Evolutionary conservation across 2,329 filamentous ascomycete species (phyloP).

Genomic region (Cryphonectria radicalis): DNA sequence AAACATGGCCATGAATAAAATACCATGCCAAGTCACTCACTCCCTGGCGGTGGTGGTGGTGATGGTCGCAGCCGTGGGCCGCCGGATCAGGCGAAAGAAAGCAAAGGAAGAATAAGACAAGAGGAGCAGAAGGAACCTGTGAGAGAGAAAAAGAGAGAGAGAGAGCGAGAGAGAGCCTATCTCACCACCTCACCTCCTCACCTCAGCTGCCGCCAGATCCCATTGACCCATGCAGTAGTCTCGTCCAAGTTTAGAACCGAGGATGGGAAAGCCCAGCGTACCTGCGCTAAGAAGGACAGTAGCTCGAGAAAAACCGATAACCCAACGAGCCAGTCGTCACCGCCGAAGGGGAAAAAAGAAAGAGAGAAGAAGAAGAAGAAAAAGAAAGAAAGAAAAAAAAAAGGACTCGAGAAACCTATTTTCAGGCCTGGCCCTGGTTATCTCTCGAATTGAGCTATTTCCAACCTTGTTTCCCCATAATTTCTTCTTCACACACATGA

Average conservation of each 20-base stretch:
- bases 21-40: neutral
- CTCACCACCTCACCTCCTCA: conserved; percentile 4
- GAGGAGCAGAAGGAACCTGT: conserved; percentile 19
- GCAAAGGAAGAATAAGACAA: neutral
- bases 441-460: neutral
- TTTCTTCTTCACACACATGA: neutral
- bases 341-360: neutral
- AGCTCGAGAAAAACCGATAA: neutral
- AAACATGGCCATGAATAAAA: neutral
- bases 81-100: neutral
- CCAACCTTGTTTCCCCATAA: neutral
- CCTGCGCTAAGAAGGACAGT: neutral
- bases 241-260: neutral
- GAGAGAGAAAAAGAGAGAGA: neutral
- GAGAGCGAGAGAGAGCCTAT: neutral
- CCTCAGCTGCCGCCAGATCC: neutral
- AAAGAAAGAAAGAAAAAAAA: too few species aligned
- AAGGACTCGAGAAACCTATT: too few species aligned
- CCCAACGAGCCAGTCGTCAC: too few species aligned
- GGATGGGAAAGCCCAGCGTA: neutral
- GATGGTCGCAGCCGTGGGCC: neutral
- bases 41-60: too few species aligned
- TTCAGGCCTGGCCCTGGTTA: too few species aligned
- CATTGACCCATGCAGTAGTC: neutral
- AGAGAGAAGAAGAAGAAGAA: neutral